Evolutionary conservation across 805 yeast species (phyloP), one percentile per base, ranked within the genome.

Genomic region (Pichia eremophila): DNA sequence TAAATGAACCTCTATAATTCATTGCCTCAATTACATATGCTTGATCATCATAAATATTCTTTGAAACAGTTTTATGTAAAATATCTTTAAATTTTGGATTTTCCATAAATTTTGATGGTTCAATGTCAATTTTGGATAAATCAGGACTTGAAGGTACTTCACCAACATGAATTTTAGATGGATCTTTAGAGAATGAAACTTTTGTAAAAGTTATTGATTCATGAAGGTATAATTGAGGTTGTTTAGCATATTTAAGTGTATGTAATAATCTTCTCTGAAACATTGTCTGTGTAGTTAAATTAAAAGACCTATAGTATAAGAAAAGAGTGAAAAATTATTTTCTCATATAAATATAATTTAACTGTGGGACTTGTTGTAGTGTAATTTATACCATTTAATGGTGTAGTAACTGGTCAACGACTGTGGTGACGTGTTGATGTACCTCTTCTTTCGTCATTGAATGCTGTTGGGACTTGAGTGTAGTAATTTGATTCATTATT

Each of bases 21-120:
- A 76, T 69, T 0, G 84, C 78, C 49, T 80, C 85, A 58, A 79
- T 61, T 28, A 72, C 68, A 56, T 74, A 81, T 1, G 78, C 60
- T 53, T 75, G 74, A 59, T 81, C 86, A 14, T 72, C 51, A 25
- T 63, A 60, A 8, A 67, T 60, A 14, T 57, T 51, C 18, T 56
- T 46, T 0, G 45, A 28, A 5, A 67, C 51, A 17, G 61, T 45
- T 4, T 49, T 44, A 25, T 62, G 64, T 5, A 69, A 45, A 3
- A 53, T 22, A 0, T 45, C 19, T 3, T 58, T 36, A 35, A 67
- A 66, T 3, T 56, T 54, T 3, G 41, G 44, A 46, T 66, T 61
- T 28, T 55, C 60, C n/a, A 46, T 45, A 51, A 67, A 67, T 18
- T 59, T 55, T 4, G 32, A 14, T 10, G 59, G 54, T 12, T 46